phyloP scores from a whole-genome alignment of 148 eudicot species.

The Vaccinium myrtillus region DNA sequence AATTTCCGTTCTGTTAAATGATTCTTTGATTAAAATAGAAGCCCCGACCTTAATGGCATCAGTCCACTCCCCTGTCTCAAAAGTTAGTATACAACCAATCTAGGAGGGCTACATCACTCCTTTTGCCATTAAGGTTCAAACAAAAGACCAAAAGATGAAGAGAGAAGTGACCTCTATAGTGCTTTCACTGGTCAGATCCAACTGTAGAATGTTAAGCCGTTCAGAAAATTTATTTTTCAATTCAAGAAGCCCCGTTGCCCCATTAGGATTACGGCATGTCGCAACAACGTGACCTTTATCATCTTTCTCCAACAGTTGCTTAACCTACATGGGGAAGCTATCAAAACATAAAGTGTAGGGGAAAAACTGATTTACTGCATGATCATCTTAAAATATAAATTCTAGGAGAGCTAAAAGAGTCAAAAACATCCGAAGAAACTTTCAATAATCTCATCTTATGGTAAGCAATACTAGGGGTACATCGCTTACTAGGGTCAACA shows the following conservation, averaged over 20 bases:
- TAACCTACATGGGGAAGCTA: slow-evolving; percentile 46
- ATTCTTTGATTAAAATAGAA: not conserved
- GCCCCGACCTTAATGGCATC: not conserved
- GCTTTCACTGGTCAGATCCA: slow-evolving; percentile 71
- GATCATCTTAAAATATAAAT: not conserved
- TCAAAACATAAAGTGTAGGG: not conserved
- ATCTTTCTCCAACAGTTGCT: slow-evolving; percentile 71
- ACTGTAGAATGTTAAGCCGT: slow-evolving; percentile 65
- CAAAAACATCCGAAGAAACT: not conserved
- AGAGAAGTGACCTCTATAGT: slow-evolving; percentile 61
- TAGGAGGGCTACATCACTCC: not conserved
- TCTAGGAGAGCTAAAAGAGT: not conserved
- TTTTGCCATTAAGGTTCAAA: not conserved
- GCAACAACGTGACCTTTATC: slow-evolving; percentile 71
- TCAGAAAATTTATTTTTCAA: slow-evolving; percentile 58
- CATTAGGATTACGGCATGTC: slow-evolving; percentile 77
- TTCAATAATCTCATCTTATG: not conserved
- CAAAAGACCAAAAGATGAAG: not conserved
- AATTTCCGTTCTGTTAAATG: not conserved
- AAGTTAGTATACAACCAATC: not conserved
- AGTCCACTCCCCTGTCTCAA: not conserved
- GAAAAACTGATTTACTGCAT: not conserved
- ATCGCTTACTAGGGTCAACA: not conserved
- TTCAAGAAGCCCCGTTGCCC: slow-evolving; percentile 65
- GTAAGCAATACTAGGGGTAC: not conserved